These are phyloP conservation scores for Rhytidiadelphus loreus DNA, from an alignment of 225 moss, liverwort and hornwort genomes.

Conservation along the genomic window DNA sequence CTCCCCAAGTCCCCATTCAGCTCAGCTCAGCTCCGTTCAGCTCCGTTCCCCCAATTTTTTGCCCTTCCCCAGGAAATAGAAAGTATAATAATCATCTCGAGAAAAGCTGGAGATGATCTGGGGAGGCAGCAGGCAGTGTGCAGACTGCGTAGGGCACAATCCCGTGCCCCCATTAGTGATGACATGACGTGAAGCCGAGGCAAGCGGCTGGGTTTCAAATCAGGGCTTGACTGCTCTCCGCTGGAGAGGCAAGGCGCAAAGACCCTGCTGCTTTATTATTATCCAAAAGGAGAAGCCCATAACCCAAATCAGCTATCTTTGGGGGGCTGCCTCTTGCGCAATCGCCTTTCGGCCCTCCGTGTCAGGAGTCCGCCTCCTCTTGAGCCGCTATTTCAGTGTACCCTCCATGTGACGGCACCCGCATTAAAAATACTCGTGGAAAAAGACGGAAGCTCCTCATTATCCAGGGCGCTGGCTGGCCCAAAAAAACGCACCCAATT, in stretches of 20 bases:
- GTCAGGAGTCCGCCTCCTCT: conserved; percentile 1
- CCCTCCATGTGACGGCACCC: conserved; percentile 12
- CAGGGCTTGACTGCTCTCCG: not conserved
- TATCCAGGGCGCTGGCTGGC: not conserved
- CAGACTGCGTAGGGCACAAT: not conserved
- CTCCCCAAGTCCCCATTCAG: no score
- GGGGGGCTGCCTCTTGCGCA: not conserved
- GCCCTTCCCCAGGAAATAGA: not conserved
- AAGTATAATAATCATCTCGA: not conserved
- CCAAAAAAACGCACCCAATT: not conserved
- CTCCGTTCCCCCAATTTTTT: not conserved
- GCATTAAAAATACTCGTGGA: not conserved
- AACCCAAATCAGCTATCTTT: conserved; percentile 1
- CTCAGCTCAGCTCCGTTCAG: no score
- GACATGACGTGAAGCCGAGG: conserved; percentile 12
- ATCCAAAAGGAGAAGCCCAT: not conserved
- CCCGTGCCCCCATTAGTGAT: conserved; percentile 16
- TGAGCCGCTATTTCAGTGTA: conserved; percentile 5
- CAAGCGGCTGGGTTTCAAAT: not conserved
- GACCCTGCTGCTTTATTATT: not conserved
- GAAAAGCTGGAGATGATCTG: not conserved
- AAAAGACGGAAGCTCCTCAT: not conserved
- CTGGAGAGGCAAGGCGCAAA: not conserved
- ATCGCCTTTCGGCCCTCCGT: conserved; percentile 3
- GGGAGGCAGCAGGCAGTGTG: not conserved